Evolutionary conservation across 2,329 filamentous ascomycete genomes (phyloP).

Genomic region (Aquanectria penicillioides): DNA sequence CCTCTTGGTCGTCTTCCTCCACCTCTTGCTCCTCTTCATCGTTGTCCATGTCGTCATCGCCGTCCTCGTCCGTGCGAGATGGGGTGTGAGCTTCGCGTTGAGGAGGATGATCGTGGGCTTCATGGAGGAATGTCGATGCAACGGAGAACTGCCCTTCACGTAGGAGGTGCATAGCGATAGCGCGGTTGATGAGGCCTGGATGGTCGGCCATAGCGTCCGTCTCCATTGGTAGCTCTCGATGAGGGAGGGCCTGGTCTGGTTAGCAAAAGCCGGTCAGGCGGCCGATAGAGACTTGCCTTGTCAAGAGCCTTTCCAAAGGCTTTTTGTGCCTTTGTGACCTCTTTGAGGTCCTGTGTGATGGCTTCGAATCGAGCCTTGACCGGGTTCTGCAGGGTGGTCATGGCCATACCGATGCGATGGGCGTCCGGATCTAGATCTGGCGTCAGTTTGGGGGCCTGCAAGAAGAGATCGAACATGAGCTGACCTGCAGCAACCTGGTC

Average conservation of each 20-base stretch:
- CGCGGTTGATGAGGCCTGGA: conserved; percentile 83
- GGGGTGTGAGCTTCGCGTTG: conserved; percentile 32
- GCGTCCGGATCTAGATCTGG: conserved; percentile 45
- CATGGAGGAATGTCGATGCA: conserved; percentile 83
- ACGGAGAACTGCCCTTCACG: conserved; percentile 94
- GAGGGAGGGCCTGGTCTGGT: conserved; percentile 49
- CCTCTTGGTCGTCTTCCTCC: conserved; percentile 42
- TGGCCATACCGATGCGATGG: conserved; percentile 74
- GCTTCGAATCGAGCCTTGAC: conserved; percentile 83
- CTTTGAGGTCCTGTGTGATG: conserved; percentile 83
- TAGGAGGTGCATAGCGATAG: conserved; percentile 95
- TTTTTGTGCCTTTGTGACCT: conserved; percentile 83
- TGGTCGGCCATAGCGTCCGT: conserved; percentile 83
- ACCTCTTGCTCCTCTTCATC: conserved; percentile 41
- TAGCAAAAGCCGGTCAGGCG: conserved; percentile 14
- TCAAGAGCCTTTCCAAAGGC: conserved; percentile 88
- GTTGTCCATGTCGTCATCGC: conserved; percentile 46
- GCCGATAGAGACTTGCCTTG: conserved; percentile 63
- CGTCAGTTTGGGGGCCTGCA: conserved; percentile 24
- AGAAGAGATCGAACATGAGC: not conserved
- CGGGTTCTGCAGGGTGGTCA: conserved; percentile 87
- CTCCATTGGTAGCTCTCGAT: conserved; percentile 76
- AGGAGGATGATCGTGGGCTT: conserved; percentile 61
- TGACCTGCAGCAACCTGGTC: conserved; percentile 77
- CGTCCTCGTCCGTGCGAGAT: conserved; percentile 43